Base-by-base conservation (phyloP, 1,284 basidiomycete genomes). In the Cutaneotrichosporon sp. region DNA sequence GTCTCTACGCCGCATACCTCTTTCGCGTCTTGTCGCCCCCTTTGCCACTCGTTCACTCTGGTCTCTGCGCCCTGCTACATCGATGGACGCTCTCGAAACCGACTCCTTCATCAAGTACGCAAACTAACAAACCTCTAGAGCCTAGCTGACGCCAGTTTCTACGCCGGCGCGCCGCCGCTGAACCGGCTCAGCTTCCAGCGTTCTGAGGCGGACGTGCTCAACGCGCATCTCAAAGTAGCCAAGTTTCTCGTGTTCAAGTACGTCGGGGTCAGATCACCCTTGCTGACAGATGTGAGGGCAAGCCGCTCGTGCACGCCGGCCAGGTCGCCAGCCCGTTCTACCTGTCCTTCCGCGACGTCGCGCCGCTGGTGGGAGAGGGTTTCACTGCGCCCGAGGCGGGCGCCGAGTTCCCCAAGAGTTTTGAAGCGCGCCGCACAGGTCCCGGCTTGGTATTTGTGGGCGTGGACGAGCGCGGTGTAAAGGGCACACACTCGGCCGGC, bases 181-280 rank as follows among this genome's bases (percentile, higher is more conserved):
- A 94, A 93, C 73, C 83, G 90, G 34, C 79, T 93, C 22, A 85
- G 88, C 0, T 94, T 90, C 85, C 79, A 91, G 52, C 81, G 90
- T 23, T 76, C 84, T 17, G 86, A 85, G 7, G 80, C 83, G 17
- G 69, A 79, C 4, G 87, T 88, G 69, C 77, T 93, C 41, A 88
- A 87, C 60, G 77, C 82, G 13, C 78, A 88, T 64, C 75, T 85
- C 34, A 80, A 83, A 0, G 64, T 80, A 8, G 81, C 88, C 17
- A 46, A 79, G 45, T 93, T 89, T 84, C 65, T 91, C 36, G 59
- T 90, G 9, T 88, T 89, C 76, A 83, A 83, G 70, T 69, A 48
- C 44, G 69, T 57, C 38, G 15, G 14, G 8, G 23, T 39, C 15
- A 8, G 4, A 10, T 35, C 21, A 14, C 15, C 15, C 7, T 21